These are phyloP conservation scores for Xerocomellus chrysenteron DNA, from an alignment of 768 basidiomycete species.

Conservation along the genomic window DNA sequence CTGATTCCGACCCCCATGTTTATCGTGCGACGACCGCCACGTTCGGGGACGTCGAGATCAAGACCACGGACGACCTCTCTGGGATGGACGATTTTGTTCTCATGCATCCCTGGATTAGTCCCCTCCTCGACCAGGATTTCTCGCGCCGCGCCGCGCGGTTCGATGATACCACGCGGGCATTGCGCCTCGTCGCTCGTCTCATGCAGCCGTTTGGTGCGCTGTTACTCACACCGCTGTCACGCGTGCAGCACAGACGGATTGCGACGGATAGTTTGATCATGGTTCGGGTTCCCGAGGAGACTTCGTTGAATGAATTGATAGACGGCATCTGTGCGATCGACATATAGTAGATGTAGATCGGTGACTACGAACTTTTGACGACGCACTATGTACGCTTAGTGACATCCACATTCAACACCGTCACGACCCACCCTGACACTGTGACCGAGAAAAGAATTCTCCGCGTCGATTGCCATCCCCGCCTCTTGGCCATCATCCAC, in stretches of 20 bases:
- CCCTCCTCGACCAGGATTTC: slow-evolving; percentile 3
- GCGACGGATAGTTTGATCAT: background rate
- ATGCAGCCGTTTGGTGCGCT: slow-evolving; percentile 3
- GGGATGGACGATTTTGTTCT: background rate
- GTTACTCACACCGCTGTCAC: background rate
- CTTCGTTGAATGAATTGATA: background rate
- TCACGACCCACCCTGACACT: no score
- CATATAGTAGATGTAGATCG: no score
- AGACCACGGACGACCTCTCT: background rate
- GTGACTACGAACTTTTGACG: no score
- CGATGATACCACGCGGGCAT: no score
- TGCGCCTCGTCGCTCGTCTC: slow-evolving; percentile 2
- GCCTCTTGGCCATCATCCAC: no score
- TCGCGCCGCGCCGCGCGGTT: no score
- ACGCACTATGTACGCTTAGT: no score
- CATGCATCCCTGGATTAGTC: slow-evolving; percentile 13
- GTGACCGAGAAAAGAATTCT: no score
- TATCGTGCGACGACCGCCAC: background rate
- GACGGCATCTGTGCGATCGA: background rate
- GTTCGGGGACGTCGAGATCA: slow-evolving; percentile 2
- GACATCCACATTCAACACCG: no score
- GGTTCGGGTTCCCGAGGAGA: background rate
- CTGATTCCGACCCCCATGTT: no score
- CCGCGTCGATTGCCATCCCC: no score
- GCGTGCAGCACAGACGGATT: background rate